Evolutionary conservation across 345 rosid genomes (phyloP).

Genomic region (Eutrema heterophyllum): DNA sequence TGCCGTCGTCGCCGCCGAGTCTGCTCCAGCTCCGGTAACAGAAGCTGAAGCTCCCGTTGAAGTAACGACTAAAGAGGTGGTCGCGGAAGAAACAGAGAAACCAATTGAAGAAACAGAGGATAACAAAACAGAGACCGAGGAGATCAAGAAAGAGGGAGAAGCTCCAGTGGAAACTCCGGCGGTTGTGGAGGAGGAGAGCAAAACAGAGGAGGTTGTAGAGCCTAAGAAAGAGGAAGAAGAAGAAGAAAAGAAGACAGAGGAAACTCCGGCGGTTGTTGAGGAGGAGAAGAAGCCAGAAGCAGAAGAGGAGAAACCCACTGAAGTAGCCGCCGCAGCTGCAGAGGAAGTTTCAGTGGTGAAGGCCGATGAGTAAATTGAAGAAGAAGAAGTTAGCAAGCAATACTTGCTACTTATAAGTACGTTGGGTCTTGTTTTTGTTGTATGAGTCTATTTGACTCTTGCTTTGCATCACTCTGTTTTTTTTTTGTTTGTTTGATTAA

Average conservation of each 20-base stretch:
- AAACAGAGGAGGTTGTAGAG: conserved; percentile 21
- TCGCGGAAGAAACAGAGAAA: conserved; percentile 24
- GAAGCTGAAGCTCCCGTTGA: conserved; percentile 23
- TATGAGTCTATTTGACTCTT: conserved; percentile 6
- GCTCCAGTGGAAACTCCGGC: conserved; percentile 19
- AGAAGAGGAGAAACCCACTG: conserved; percentile 21
- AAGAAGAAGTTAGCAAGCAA: conserved; percentile 2
- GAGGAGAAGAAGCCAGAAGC: conserved; percentile 15
- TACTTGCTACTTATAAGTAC: conserved; percentile 17
- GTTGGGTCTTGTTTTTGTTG: conserved; percentile 19
- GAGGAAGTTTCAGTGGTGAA: conserved; percentile 20
- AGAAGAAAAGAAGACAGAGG: conserved; percentile 26
- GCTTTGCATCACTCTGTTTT: conserved; percentile 1
- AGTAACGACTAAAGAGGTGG: conserved; percentile 18
- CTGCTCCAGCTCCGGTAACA: conserved; percentile 14
- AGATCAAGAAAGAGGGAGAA: conserved; percentile 24
- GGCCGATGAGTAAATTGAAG: conserved; percentile 21
- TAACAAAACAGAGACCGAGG: conserved; percentile 11
- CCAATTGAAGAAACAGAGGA: conserved; percentile 1
- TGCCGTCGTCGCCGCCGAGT: background rate
- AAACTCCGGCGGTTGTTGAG: conserved; percentile 22
- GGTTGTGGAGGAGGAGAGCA: conserved; percentile 19
- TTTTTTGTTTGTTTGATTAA: background rate
- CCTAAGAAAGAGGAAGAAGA: conserved; percentile 13
- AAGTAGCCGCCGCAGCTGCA: conserved; percentile 10